phyloP scores from a whole-genome alignment of 306 rosid genomes.

The Acmispon strigosus region DNA sequence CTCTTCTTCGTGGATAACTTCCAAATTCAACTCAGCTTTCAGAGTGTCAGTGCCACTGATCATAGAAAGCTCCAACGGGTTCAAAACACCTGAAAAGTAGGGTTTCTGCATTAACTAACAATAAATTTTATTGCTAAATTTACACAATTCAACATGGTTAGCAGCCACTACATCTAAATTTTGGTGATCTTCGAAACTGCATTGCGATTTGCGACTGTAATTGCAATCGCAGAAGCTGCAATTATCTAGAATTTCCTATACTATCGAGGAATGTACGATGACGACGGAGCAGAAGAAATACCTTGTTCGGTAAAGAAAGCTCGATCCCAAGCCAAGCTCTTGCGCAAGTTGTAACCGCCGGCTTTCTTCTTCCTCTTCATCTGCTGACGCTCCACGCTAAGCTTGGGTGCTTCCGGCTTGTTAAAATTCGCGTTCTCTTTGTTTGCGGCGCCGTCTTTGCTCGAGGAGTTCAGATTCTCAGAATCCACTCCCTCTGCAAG shows the following conservation, averaged over 20 bases:
- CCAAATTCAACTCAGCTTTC: constrained; percentile 39
- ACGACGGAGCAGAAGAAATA: not conserved
- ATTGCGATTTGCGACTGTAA: too few species aligned
- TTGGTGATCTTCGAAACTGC: too few species aligned
- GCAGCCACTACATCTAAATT: too few species aligned
- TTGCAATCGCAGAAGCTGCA: too few species aligned
- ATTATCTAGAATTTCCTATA: too few species aligned
- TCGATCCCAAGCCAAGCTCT: constrained; percentile 92
- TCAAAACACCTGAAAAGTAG: constrained; percentile 58
- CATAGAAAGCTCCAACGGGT: constrained; percentile 72
- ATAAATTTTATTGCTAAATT: not conserved
- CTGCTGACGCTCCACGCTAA: constrained; percentile 52
- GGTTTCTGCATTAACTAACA: not conserved
- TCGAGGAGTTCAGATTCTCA: constrained; percentile 13
- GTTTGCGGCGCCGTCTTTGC: too few species aligned
- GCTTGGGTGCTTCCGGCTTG: constrained; percentile 45
- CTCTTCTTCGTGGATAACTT: constrained; percentile 55
- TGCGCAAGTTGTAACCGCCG: constrained; percentile 76
- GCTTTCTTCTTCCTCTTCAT: constrained; percentile 80
- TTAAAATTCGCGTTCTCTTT: constrained; percentile 42
- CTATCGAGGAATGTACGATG: too few species aligned
- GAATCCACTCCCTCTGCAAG: constrained; percentile 26
- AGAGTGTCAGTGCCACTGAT: constrained; percentile 48
- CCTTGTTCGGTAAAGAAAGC: constrained; percentile 95
- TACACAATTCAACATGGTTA: too few species aligned